These are phyloP conservation scores for Mucor sp. DNA, from an alignment of 371 early-diverging fungal genomes.

Conservation along the genomic window DNA sequence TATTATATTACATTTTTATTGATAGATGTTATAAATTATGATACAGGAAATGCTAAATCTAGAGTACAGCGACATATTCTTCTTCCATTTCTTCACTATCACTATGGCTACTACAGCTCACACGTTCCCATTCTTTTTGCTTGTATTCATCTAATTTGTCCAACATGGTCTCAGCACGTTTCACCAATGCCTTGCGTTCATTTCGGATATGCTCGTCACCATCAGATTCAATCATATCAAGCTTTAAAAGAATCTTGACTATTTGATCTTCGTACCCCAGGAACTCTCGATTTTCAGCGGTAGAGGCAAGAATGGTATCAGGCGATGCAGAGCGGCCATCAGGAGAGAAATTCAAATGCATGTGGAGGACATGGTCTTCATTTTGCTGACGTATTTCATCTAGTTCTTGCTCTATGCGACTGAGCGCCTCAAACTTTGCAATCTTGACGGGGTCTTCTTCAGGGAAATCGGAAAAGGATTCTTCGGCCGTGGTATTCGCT, in stretches of 20 bases:
- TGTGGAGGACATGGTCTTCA: conserved; percentile 18
- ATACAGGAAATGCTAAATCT: not conserved
- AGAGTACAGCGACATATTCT: not conserved
- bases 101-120: conserved; percentile 11
- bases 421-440: conserved; percentile 20
- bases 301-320: conserved; percentile 18
- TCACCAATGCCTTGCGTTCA: conserved; percentile 39
- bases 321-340: conserved; percentile 14
- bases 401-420: conserved; percentile 29
- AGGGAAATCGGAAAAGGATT: not conserved
- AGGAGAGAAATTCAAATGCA: conserved; percentile 29
- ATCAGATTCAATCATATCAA: conserved; percentile 43
- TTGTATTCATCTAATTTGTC: conserved; percentile 42
- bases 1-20: no score
- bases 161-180: conserved; percentile 33
- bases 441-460: conserved; percentile 22
- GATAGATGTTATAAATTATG: no score
- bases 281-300: conserved; percentile 30
- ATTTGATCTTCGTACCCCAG: conserved; percentile 37
- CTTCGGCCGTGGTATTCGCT: not conserved
- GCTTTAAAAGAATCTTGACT: conserved; percentile 33
- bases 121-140: conserved; percentile 48
- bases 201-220: conserved; percentile 38
- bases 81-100: conserved; percentile 5
- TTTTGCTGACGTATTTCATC: conserved; percentile 23